Base-by-base conservation (phyloP, 495 filamentous ascomycete genomes). In the Aeminium ludgeri region DNA sequence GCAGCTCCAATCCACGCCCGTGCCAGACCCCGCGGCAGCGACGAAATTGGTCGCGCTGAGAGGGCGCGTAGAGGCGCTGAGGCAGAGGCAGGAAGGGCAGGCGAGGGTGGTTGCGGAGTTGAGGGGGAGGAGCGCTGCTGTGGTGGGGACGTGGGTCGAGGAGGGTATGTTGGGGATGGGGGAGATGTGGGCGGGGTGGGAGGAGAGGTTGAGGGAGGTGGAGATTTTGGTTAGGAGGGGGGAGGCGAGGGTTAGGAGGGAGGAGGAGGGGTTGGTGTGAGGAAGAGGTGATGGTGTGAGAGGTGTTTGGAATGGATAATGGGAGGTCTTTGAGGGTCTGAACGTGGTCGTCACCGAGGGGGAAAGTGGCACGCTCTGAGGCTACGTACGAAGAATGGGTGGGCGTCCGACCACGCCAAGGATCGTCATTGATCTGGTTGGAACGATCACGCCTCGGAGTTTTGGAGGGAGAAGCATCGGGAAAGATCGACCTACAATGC, bases 131-230 rank as follows among this genome's bases (percentile, higher is more conserved):
- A 91, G 73, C 42, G 86, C 85, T 41, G 56, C 58, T 18, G 60
- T 76, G n/a, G 55, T 95, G 41, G 70, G 83, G 57, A 58, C 69
- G 13, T 94, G 86, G 84, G 87, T 91, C 61, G 74, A 86, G 51
- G 58, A 74, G 18, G 68, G 74, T 10, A 63, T 87, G 38, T 56
- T 92, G 30, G 68, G 70, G 11, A 72, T 69, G 48, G 76, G 78
- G 0, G 72, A 79, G 46, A 76, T 67, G 41, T 81, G 83, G 66
- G 76, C 76, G 10, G 78, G 82, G 30, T 76, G 76, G 51, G 82
- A 92, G 59, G 69, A 69, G 4, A 58, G 80, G 46, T 48, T 89
- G 20, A 70, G 70, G 55, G 67, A 65, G 42, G 69, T 78, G 7
- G 85, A 91, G 62, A 65, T 68, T 48, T 63, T 65, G 15, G 68